Evolutionary conservation across 768 basidiomycete species (phyloP), one percentile per base, ranked within the genome.

Genomic region (Lactarius vividus): DNA sequence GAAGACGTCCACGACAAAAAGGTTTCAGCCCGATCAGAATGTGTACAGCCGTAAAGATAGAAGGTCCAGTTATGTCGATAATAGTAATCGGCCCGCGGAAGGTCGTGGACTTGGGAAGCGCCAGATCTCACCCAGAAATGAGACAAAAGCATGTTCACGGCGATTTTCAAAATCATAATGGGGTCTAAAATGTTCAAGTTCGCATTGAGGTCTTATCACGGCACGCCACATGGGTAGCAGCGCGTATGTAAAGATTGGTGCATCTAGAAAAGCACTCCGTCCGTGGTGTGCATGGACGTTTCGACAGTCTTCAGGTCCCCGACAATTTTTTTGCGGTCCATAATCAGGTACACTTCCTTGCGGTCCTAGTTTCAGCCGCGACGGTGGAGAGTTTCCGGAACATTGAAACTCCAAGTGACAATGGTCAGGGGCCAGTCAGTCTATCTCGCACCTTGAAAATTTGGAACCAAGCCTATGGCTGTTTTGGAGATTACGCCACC

Each of bases 251-350:
- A 58, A 28, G 26, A 35, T 46, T 33, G 60, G 31, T 29, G 13
- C 49, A 20, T 33, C 11, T 44, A 2, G 23, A 44, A 56, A 39
- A 46, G 61, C 57, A 42, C 61, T 55, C 61, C 6, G 16, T 20
- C 57, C 42, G 49, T 53, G 61, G 56, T 37, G 9, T 37, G 11
- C 35, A 52, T 66, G 56, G n/a, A 66, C 49, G n/a, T 66, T 62
- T 57, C 26, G 52, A 62, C 29, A 35, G 61, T 4, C 60, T 49
- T 57, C 61, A 66, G 65, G 65, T 62, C 56, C 65, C 65, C 61
- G 65, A 33, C 5, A 37, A 8, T 29, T 44, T 35, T 46, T 53
- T 62, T 40, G 28, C 37, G n/a, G 20, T 53, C 52, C 37, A 53
- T 18, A 1, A 6, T 11, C 28, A 42, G 60, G 56, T 37, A 33